Evolutionary conservation across 345 rosid genomes (phyloP).

Genomic region (Combretum micranthum): DNA sequence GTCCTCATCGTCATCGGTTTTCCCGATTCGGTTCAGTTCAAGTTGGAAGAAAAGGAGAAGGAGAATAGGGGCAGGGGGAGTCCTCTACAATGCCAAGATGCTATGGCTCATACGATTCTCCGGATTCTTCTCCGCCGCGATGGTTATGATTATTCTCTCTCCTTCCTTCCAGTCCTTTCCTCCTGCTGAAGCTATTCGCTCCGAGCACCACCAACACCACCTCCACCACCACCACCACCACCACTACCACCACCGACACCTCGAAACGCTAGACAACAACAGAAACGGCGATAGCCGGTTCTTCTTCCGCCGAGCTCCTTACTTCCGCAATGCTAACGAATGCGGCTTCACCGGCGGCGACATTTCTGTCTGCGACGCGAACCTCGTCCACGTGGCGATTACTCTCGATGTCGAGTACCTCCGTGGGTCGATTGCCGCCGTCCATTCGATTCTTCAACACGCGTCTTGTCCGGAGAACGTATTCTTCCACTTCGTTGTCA

Average conservation of each 20-base stretch:
- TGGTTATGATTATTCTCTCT: slow-evolving; percentile 63
- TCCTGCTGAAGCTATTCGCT: slow-evolving; percentile 90
- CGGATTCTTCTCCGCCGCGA: slow-evolving; percentile 62
- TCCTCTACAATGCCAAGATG: slow-evolving; percentile 35
- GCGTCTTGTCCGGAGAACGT: slow-evolving; percentile 71
- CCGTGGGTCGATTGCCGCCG: slow-evolving; percentile 96
- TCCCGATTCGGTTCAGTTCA: slow-evolving; percentile 39
- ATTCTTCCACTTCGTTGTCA: slow-evolving; percentile 87
- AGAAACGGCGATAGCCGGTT: slow-evolving; percentile 18
- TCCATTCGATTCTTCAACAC: slow-evolving; percentile 73
- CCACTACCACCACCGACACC: slow-evolving; percentile 30
- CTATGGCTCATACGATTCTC: slow-evolving; percentile 68
- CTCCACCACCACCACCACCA: no score
- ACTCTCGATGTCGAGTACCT: slow-evolving; percentile 88
- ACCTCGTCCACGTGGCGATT: slow-evolving; percentile 74
- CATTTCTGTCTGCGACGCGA: slow-evolving; percentile 60
- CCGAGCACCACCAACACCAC: no score
- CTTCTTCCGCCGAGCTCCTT: slow-evolving; percentile 52
- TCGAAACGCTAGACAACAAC: no score
- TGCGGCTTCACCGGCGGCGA: slow-evolving; percentile 40
- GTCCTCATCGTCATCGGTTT: slow-evolving; percentile 17
- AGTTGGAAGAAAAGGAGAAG: slow-evolving; percentile 28
- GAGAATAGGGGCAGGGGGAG: slow-evolving; percentile 4
- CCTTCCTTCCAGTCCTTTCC: slow-evolving; percentile 87
- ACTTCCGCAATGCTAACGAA: slow-evolving; percentile 79